Base-by-base conservation (phyloP, 257 asterid species). In the Plantago elongata region DNA sequence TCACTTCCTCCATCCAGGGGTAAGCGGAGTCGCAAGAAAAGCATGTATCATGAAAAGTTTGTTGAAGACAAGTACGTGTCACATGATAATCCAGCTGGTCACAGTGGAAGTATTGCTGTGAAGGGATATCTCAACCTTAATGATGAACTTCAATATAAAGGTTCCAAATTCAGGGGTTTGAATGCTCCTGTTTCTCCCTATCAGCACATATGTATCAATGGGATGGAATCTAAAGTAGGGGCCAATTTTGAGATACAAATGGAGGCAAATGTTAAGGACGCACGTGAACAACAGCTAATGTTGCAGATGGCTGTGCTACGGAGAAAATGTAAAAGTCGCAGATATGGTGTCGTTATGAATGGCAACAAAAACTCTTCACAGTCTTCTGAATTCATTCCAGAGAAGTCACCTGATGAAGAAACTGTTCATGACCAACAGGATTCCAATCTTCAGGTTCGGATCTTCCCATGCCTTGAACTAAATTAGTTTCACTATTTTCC, bases 371-470 rank as follows among this genome's bases (percentile, higher is more conserved):
- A 60, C 51, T 50, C 81, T 69, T 58, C 69, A 13, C 62, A 62
- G 63, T 58, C 72, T 64, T 65, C 67, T 56, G 68, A 49, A 45
- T 58, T 64, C 71, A 65, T 61, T 52, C 70, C 63, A 40, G 61
- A 66, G 63, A 63, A 65, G 16, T 54, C 70, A 30, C 54, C 76
- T 49, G 34, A 52, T 67, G 65, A 65, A 50, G 75, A 77, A 42
- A 47, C 76, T 61, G 65, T 69, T 55, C 50, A 22, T 59, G 70
- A 69, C 63, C 81, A 74, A 66, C 70, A 54, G 34, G 57, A 45
- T 43, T 68, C 54, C 51, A 9, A 34, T 64, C 57, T 45, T 55
- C 87, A 84, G 96, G 96, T 87, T 54, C 45, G 81, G 59, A 65
- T 63, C 66, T 75, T 71, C 51, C 72, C 77, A 46, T 70, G 67